Evolutionary conservation across 2,329 filamentous ascomycete species (phyloP), one percentile per base, ranked within the genome.

Genomic region (Fusarium pilosicola): DNA sequence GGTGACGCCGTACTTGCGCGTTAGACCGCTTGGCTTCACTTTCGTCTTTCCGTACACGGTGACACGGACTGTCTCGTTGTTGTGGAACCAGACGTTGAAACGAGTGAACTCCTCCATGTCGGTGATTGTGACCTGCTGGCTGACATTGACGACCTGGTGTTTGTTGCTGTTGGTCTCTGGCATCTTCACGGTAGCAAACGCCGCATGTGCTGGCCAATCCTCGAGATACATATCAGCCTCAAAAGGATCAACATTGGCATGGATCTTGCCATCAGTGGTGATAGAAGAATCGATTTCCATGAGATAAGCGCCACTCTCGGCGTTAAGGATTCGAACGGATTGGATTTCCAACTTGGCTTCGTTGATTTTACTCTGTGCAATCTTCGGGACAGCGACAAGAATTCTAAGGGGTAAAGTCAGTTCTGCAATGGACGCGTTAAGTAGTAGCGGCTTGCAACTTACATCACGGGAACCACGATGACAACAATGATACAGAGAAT

Each of bases 401-500:
- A 91, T 84, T 76, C 88, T 90, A 71, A 56, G 48, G 36, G 44
- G 32, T 34, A 57, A 41, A 12, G 71, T 78, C 20, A 77, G 66
- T 48, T 30, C 41, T 30, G 30, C 30, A 39, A 41, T 26, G 32
- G 34, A 34, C 30, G 22, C 36, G 24, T 42, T n/a, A 24, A 32
- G 45, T 41, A 39, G 20, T 32, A 39, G 32, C 38, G 17, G 26
- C 48, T 34, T 48, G 49, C 48, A 34, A 86, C 89, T 87, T 84
- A 92, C 90, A 92, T 80, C 44, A 90, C 82, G 44, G 88, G 84
- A 24, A 92, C 86, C 42, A 90, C 83, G 20, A 92, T 80, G 39
- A 90, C 84, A 48, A 87, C 79, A 49, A 90, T 80, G 68, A 85
- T 73, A 64, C 87, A 77, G 58, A 89, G 79, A 22, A 84, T 78